phyloP scores from a whole-genome alignment of 108 stramenopile genomes.

The Cyclotella baltica region DNA sequence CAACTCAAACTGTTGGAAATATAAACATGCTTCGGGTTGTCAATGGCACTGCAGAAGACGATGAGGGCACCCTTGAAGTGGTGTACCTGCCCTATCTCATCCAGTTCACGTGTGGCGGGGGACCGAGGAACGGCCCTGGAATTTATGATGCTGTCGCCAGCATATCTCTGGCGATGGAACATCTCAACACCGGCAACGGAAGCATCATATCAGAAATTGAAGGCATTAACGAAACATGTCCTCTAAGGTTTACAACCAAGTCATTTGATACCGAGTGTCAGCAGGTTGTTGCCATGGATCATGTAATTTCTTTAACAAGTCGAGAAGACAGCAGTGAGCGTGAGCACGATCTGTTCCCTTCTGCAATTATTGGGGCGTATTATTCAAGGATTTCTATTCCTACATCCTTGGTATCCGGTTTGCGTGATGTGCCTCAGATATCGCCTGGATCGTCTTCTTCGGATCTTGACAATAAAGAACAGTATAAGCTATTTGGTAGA shows the following conservation, averaged over 20 bases:
- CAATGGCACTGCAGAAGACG: neutral
- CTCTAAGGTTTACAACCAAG: slow-evolving; percentile 49
- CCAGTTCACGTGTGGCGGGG: neutral
- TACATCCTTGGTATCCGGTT: slow-evolving; percentile 55
- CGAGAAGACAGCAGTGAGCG: too few relatives aligned
- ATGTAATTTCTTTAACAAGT: neutral
- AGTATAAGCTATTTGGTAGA: slow-evolving; percentile 22
- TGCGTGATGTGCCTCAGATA: slow-evolving; percentile 67
- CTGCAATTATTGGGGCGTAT: slow-evolving; percentile 62
- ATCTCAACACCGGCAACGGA: slow-evolving; percentile 65
- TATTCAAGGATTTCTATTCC: slow-evolving; percentile 53
- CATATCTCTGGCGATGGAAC: slow-evolving; percentile 53
- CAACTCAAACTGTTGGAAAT: neutral
- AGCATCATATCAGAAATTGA: slow-evolving; percentile 51
- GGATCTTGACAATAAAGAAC: slow-evolving; percentile 32
- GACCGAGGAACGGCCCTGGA: neutral
- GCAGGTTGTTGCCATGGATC: neutral
- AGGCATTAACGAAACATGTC: slow-evolving; percentile 51
- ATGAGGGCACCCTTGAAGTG: neutral
- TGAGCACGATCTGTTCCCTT: too few relatives aligned
- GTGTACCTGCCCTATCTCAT: neutral
- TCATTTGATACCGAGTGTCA: slow-evolving; percentile 24
- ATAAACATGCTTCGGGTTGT: too few relatives aligned
- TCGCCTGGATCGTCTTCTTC: slow-evolving; percentile 37
- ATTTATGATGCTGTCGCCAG: neutral